Conservation (phyloP, 768 basidiomycete species). For the Lactifluus hygrophoroides region DNA sequence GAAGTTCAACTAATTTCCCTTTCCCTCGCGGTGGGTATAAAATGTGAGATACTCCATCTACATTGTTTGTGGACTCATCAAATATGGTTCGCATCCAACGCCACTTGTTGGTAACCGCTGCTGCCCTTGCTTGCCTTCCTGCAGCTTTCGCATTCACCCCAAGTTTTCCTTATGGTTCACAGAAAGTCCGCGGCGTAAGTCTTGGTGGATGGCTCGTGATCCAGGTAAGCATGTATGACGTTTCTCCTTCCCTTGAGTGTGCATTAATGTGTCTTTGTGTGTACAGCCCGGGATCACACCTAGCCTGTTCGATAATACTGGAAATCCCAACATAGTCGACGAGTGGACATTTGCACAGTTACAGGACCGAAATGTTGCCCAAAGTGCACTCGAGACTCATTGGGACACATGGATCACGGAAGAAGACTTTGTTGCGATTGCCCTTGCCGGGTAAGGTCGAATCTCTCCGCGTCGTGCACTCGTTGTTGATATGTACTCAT, state of each 20-base stretch:
- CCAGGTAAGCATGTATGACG: conserved; percentile 31
- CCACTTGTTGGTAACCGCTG: background rate
- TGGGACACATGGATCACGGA: conserved; percentile 86
- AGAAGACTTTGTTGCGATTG: conserved; percentile 65
- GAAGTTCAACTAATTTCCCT: too few relatives aligned
- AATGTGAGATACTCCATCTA: too few relatives aligned
- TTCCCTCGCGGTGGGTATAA: too few relatives aligned
- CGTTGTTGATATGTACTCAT: too few relatives aligned
- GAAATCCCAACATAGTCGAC: conserved; percentile 52
- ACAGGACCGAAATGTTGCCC: conserved; percentile 44
- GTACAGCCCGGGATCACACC: conserved; percentile 69
- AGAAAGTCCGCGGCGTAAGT: conserved; percentile 80
- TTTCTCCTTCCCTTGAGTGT: background rate
- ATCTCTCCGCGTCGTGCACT: background rate
- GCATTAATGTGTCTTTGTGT: background rate
- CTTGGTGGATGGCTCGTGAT: conserved; percentile 60
- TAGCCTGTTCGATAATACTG: conserved; percentile 62
- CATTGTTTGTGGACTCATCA: background rate
- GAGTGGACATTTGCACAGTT: conserved; percentile 71
- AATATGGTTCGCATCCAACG: background rate
- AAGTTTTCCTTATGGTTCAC: conserved; percentile 66
- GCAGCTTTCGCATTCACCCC: conserved; percentile 29
- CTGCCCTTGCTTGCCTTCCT: background rate
- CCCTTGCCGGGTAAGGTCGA: conserved; percentile 55
- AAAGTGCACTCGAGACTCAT: conserved; percentile 47